Conservation (phyloP, 768 basidiomycete species). For the Brasilioporus rufonigricans region DNA sequence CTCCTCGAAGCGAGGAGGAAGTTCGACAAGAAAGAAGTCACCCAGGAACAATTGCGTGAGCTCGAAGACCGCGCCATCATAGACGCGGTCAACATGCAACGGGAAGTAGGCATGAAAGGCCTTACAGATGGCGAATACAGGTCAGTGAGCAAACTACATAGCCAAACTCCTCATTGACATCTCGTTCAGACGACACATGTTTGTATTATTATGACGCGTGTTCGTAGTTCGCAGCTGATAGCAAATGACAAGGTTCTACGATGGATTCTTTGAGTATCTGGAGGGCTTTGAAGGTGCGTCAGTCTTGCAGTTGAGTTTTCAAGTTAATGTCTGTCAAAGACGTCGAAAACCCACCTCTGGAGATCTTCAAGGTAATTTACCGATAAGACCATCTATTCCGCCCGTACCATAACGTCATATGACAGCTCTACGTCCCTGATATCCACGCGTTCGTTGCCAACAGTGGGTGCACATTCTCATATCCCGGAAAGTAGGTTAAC, state of each 20-base stretch:
- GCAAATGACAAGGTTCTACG: conserved; percentile 20
- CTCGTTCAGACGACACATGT: conserved; percentile 25
- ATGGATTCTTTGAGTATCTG: conserved; percentile 28
- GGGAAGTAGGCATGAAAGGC: conserved; percentile 39
- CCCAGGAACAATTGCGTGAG: conserved; percentile 32
- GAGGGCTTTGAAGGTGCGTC: conserved; percentile 26
- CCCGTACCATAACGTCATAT: background rate
- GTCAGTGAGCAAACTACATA: conserved; percentile 22
- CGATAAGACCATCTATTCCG: background rate
- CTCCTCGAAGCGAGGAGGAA: conserved; percentile 38
- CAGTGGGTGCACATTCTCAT: conserved; percentile 7
- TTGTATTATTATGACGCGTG: background rate
- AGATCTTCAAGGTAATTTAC: conserved; percentile 23
- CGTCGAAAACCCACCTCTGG: conserved; percentile 21
- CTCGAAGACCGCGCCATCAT: conserved; percentile 41
- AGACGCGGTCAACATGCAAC: conserved; percentile 37
- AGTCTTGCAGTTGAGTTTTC: background rate
- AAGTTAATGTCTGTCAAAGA: conserved; percentile 14
- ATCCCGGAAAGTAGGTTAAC: background rate
- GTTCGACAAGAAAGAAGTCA: conserved; percentile 35
- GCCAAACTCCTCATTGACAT: background rate
- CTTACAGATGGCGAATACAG: conserved; percentile 43
- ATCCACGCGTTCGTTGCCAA: conserved; percentile 19
- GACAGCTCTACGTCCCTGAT: conserved; percentile 26
- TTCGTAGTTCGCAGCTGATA: background rate